Percentiles rank a stretch among this genome's conserved stretches.
These are phyloP conservation scores for Verticillium zaregamsianum DNA, from an alignment of 2,329 filamentous ascomycete species.

Conservation along the genomic window DNA sequence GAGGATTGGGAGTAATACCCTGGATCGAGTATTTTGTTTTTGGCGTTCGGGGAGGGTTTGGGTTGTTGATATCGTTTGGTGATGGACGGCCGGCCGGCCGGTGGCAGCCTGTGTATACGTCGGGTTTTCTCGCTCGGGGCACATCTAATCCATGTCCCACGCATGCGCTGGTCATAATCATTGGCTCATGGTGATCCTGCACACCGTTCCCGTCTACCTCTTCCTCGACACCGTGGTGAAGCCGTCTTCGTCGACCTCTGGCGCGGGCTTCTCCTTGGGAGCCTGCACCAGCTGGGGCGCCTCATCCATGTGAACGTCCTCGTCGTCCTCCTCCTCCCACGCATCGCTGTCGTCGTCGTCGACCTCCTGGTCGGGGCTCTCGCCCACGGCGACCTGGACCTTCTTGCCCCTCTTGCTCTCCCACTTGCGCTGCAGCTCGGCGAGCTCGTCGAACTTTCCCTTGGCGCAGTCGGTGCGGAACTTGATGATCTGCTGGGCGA, in stretches of 20 bases:
- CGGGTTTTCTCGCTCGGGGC: slow-evolving; percentile 6
- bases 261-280: slow-evolving; percentile 60
- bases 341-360: slow-evolving; percentile 61
- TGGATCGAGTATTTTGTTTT: not conserved
- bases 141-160: slow-evolving; percentile 1
- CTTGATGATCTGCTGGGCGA: slow-evolving; percentile 69
- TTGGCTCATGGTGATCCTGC: not conserved
- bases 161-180: not conserved
- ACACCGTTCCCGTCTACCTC: slow-evolving; percentile 35
- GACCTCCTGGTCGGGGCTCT: slow-evolving; percentile 18
- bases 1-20: slow-evolving; percentile 69
- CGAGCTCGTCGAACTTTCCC: slow-evolving; percentile 63
- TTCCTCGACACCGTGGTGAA: slow-evolving; percentile 72
- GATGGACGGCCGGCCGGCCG: slow-evolving; percentile 6
- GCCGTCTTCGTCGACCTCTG: slow-evolving; percentile 76
- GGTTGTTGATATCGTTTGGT: slow-evolving; percentile 4
- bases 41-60: not conserved
- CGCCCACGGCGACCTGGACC: slow-evolving; percentile 22
- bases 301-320: slow-evolving; percentile 65
- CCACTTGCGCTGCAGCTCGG: slow-evolving; percentile 60
- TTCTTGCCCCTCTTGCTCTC: slow-evolving; percentile 56
- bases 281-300: slow-evolving; percentile 57
- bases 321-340: slow-evolving; percentile 53
- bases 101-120: slow-evolving; percentile 9
- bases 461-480: slow-evolving; percentile 60